These are phyloP conservation scores for Botryotinia calthae DNA, from an alignment of 2,329 filamentous ascomycete genomes.

Conservation along the genomic window DNA sequence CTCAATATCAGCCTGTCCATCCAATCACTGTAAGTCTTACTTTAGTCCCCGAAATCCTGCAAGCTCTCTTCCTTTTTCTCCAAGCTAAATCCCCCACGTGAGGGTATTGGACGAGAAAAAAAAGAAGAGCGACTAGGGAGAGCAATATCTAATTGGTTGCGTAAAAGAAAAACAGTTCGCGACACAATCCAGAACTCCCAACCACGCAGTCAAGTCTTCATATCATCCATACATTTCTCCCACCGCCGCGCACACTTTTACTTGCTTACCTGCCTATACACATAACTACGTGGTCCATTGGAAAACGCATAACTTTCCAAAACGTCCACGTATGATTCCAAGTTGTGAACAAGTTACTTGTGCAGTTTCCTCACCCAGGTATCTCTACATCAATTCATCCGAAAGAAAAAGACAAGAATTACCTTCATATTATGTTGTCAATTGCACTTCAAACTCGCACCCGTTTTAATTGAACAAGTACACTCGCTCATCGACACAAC, in stretches of 20 bases:
- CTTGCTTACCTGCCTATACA: constrained; percentile 25
- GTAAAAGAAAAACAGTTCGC: constrained; percentile 28
- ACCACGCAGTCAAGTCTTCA: constrained; percentile 22
- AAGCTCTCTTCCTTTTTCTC: constrained; percentile 1
- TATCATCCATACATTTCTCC: constrained; percentile 26
- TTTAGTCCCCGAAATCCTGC: constrained; percentile 22
- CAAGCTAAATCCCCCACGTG: constrained; percentile 19
- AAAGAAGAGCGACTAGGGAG: background rate
- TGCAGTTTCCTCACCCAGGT: constrained; percentile 4
- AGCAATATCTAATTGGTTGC: constrained; percentile 31
- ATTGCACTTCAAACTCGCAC: constrained; percentile 26
- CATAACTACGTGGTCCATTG: constrained; percentile 33
- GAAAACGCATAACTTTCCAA: constrained; percentile 28
- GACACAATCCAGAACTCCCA: constrained; percentile 20
- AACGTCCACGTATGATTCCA: constrained; percentile 35
- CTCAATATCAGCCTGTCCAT: background rate
- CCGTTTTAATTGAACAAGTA: constrained; percentile 8
- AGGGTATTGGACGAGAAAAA: constrained; percentile 7
- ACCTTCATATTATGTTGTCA: constrained; percentile 31
- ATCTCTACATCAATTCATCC: constrained; percentile 24
- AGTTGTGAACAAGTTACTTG: constrained; percentile 24
- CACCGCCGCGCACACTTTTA: constrained; percentile 21
- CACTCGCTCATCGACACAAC: constrained; percentile 7
- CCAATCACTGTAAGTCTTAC: constrained; percentile 23
- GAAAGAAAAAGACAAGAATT: constrained; percentile 23